These are phyloP conservation scores for Penicillium concentricum DNA, from an alignment of 2,329 filamentous ascomycete species.

Conservation along the genomic window DNA sequence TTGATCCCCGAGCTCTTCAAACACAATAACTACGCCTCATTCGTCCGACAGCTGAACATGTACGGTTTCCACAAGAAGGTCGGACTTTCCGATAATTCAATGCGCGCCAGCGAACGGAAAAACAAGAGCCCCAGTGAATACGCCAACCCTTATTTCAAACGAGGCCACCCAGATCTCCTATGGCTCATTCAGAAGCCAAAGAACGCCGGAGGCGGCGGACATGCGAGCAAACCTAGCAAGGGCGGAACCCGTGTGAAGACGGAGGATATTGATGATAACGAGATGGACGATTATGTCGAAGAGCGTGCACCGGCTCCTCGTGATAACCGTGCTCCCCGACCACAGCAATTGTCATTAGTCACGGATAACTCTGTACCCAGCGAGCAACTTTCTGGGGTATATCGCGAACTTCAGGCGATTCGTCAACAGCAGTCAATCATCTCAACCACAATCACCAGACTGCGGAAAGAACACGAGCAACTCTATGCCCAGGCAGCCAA, in stretches of 20 bases:
- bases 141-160: conserved; percentile 92
- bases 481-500: conserved; percentile 83
- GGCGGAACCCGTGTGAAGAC: conserved; percentile 45
- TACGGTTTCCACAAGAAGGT: conserved; percentile 70
- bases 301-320: conserved; percentile 36
- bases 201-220: conserved; percentile 54
- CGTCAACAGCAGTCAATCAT: conserved; percentile 86
- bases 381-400: conserved; percentile 74
- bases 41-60: conserved; percentile 70
- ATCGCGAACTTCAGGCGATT: conserved; percentile 76
- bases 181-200: conserved; percentile 98
- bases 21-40: conserved; percentile 76
- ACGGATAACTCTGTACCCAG: conserved; percentile 52
- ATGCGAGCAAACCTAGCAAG: conserved; percentile 53
- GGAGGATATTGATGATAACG: conserved; percentile 61
- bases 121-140: conserved; percentile 99
- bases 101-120: conserved; percentile 95
- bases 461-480: conserved; percentile 83
- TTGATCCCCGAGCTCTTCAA: conserved; percentile 75
- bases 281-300: conserved; percentile 60
- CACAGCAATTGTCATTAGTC: conserved; percentile 46
- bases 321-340: conserved; percentile 33
- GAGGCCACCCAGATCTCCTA: conserved; percentile 84
- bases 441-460: conserved; percentile 72
- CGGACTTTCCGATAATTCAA: conserved; percentile 90